A percentile compares a stretch with the other conserved stretches of the same genome.
Conservation (phyloP, 164 flowering plant genomes). For the Pachysandra terminalis region DNA sequence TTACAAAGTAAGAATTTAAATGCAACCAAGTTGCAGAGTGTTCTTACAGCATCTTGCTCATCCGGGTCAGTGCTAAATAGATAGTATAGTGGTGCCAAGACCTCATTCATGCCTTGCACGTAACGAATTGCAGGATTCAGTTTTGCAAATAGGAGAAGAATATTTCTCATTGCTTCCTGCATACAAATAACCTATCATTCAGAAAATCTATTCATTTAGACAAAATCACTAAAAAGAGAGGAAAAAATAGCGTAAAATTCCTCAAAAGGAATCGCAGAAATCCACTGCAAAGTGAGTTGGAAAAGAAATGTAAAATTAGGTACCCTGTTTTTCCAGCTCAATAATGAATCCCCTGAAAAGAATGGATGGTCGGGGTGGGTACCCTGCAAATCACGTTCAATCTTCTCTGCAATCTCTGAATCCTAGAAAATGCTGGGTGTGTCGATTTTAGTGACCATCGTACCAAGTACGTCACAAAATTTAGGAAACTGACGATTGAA, state of each 20-base stretch:
- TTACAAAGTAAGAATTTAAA: neutral
- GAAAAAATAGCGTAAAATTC: neutral
- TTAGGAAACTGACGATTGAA: constrained; percentile 2
- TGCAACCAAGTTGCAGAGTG: neutral
- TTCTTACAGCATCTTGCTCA: constrained; percentile 55
- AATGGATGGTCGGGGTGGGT: constrained; percentile 59
- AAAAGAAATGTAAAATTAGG: neutral
- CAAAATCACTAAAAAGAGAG: neutral
- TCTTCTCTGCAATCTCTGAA: constrained; percentile 54
- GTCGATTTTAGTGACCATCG: neutral
- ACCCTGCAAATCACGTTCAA: constrained; percentile 61
- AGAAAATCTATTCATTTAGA: neutral
- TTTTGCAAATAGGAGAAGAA: constrained; percentile 72
- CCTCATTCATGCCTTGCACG: constrained; percentile 89
- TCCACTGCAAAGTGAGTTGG: neutral
- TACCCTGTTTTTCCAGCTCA: constrained; percentile 47
- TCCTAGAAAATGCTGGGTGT: constrained; percentile 28
- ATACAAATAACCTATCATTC: constrained; percentile 5
- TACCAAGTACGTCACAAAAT: neutral
- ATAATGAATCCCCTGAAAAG: constrained; percentile 46
- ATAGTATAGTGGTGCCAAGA: constrained; percentile 64
- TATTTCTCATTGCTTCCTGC: constrained; percentile 70
- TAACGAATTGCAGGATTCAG: constrained; percentile 67
- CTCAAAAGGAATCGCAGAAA: neutral
- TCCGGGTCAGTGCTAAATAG: constrained; percentile 51